Percentiles rank a stretch among this genome's conserved stretches.
Evolutionary conservation across 768 basidiomycete genomes (phyloP).

Genomic region (Tulasnella sp.): DNA sequence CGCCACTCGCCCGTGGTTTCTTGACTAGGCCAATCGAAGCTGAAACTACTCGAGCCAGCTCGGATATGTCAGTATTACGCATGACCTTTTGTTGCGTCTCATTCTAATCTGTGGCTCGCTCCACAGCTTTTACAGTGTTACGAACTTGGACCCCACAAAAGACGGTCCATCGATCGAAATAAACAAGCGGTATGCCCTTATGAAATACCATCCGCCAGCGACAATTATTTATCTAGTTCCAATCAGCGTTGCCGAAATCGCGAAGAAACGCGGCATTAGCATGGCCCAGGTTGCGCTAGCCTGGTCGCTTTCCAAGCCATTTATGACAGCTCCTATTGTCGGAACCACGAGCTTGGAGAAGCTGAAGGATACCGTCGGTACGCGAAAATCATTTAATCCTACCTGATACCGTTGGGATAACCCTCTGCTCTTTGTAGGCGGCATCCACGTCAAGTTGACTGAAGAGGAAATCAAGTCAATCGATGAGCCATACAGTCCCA

Average conservation of each 20-base stretch:
- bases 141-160: background rate
- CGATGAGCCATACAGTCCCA: constrained; percentile 29
- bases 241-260: background rate
- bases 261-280: background rate
- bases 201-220: background rate
- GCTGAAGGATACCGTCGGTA: background rate
- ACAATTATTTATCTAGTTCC: background rate
- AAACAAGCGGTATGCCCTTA: background rate
- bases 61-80: background rate
- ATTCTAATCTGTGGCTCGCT: background rate
- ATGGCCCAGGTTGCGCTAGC: constrained; percentile 15
- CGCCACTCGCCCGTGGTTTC: constrained; percentile 25
- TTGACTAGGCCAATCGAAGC: constrained; percentile 21
- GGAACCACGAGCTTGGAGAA: constrained; percentile 8
- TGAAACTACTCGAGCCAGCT: background rate
- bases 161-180: background rate
- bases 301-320: constrained; percentile 4
- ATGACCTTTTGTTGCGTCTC: background rate
- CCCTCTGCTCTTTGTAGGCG: background rate
- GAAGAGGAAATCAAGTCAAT: constrained; percentile 32
- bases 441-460: constrained; percentile 25
- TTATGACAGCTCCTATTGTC: constrained; percentile 9
- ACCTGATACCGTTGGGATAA: no score
- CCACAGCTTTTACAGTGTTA: background rate
- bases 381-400: background rate